phyloP scores from a whole-genome alignment of 1,284 basidiomycete genomes.

The Leccinum fallax region DNA sequence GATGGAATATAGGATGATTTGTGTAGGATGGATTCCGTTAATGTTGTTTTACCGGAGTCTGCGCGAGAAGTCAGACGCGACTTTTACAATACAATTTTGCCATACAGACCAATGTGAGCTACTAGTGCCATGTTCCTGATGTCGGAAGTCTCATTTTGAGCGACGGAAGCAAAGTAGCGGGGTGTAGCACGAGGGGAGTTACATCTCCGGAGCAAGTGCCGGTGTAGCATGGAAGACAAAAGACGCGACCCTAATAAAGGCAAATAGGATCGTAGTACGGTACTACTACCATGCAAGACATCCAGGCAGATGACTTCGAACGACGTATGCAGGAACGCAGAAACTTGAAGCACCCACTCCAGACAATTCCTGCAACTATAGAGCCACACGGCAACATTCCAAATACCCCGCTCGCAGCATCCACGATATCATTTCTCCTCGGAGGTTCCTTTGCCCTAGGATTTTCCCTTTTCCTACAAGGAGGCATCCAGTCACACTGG shows the following conservation, averaged over 20 bases:
- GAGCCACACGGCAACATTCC: constrained; percentile 67
- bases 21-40: constrained; percentile 86
- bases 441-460: constrained; percentile 66
- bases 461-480: constrained; percentile 46
- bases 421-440: constrained; percentile 75
- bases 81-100: neutral
- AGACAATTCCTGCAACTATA: constrained; percentile 51
- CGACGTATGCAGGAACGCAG: constrained; percentile 48
- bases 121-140: constrained; percentile 81
- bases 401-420: constrained; percentile 79
- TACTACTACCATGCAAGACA: constrained; percentile 16
- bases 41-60: constrained; percentile 92
- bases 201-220: constrained; percentile 17
- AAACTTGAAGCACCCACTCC: constrained; percentile 45
- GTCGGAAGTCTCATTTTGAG: constrained; percentile 36
- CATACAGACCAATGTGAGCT: constrained; percentile 73
- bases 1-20: constrained; percentile 73
- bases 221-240: constrained; percentile 23
- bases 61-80: constrained; percentile 21
- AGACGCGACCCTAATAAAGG: constrained; percentile 16
- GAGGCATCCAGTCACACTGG: constrained; percentile 51
- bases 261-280: constrained; percentile 8
- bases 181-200: constrained; percentile 1
- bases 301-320: constrained; percentile 44
- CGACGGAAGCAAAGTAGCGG: constrained; percentile 25